A percentile compares a stretch with the other conserved stretches of the same genome.
Conservation (phyloP, 1,284 basidiomycete genomes). For the Tremellales sp. region DNA sequence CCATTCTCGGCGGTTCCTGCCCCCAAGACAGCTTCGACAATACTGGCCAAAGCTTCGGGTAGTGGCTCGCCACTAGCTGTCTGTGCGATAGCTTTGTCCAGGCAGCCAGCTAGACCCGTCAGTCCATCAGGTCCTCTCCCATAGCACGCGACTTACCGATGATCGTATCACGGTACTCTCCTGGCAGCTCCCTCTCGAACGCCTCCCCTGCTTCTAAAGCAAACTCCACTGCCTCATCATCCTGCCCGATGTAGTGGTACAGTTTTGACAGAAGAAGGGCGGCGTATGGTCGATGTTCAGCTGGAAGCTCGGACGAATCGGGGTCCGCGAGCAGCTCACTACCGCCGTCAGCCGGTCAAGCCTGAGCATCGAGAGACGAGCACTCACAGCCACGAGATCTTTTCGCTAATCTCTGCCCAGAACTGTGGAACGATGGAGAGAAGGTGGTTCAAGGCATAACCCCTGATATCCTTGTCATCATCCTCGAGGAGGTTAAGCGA, state of each 20-base stretch:
- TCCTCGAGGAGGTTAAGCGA: constrained; percentile 85
- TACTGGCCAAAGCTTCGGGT: constrained; percentile 69
- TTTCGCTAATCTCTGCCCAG: constrained; percentile 96
- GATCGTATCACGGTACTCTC: constrained; percentile 89
- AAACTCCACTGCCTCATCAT: constrained; percentile 88
- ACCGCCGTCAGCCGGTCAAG: constrained; percentile 2
- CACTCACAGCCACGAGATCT: constrained; percentile 79
- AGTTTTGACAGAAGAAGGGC: constrained; percentile 90
- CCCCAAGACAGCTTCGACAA: constrained; percentile 82
- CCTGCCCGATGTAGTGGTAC: constrained; percentile 90
- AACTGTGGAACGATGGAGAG: constrained; percentile 82
- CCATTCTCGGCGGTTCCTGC: constrained; percentile 76
- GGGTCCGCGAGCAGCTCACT: constrained; percentile 85
- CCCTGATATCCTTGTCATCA: constrained; percentile 71
- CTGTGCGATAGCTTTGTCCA: constrained; percentile 76
- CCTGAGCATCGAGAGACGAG: neutral
- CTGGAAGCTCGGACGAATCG: constrained; percentile 61
- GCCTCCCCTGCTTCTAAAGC: constrained; percentile 82
- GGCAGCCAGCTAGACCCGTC: constrained; percentile 69
- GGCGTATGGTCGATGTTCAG: constrained; percentile 69
- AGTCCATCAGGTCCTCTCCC: neutral
- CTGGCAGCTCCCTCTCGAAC: constrained; percentile 70
- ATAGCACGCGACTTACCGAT: constrained; percentile 61
- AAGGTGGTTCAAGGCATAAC: constrained; percentile 80
- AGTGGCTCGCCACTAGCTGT: constrained; percentile 54